Evolutionary conservation across 495 filamentous ascomycete species (phyloP).

Genomic region (Oidiodendron maius): DNA sequence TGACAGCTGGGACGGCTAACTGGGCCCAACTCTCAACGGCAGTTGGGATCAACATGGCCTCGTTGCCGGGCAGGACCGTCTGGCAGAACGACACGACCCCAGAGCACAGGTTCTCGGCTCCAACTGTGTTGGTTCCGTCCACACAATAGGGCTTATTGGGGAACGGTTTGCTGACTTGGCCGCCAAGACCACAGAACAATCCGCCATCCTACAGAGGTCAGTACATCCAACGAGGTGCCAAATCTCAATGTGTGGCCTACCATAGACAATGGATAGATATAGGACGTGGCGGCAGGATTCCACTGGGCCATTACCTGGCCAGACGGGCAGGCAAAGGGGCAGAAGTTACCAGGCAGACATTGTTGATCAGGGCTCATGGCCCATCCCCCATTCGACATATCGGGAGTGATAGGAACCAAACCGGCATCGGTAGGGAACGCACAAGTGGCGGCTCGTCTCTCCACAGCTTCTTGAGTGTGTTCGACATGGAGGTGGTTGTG

Average conservation of each 20-base stretch:
- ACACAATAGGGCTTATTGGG: slow-evolving; percentile 63
- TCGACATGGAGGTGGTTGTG: slow-evolving; percentile 17
- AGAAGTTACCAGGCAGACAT: slow-evolving; percentile 64
- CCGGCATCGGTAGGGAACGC: slow-evolving; percentile 63
- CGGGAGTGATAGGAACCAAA: slow-evolving; percentile 62
- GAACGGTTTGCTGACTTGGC: slow-evolving; percentile 67
- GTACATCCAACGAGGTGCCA: background rate
- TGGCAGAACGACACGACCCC: slow-evolving; percentile 70
- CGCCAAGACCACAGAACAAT: slow-evolving; percentile 64
- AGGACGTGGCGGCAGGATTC: slow-evolving; percentile 63
- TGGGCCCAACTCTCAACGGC: slow-evolving; percentile 46
- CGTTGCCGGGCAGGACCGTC: slow-evolving; percentile 79
- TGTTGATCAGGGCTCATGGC: slow-evolving; percentile 74
- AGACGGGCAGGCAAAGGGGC: slow-evolving; percentile 72
- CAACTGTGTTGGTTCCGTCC: slow-evolving; percentile 60
- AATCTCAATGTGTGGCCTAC: slow-evolving; percentile 40
- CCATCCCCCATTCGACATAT: slow-evolving; percentile 65
- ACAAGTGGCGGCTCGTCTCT: slow-evolving; percentile 42
- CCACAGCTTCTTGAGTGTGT: slow-evolving; percentile 10
- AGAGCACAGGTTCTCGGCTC: slow-evolving; percentile 56
- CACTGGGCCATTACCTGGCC: slow-evolving; percentile 78
- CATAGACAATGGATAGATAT: slow-evolving; percentile 67
- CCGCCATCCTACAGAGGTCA: slow-evolving; percentile 60
- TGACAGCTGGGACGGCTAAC: slow-evolving; percentile 64
- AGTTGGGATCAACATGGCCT: slow-evolving; percentile 83